phyloP scores from a whole-genome alignment of 2,329 filamentous ascomycete genomes.

The Hymenoscyphus repandus region DNA sequence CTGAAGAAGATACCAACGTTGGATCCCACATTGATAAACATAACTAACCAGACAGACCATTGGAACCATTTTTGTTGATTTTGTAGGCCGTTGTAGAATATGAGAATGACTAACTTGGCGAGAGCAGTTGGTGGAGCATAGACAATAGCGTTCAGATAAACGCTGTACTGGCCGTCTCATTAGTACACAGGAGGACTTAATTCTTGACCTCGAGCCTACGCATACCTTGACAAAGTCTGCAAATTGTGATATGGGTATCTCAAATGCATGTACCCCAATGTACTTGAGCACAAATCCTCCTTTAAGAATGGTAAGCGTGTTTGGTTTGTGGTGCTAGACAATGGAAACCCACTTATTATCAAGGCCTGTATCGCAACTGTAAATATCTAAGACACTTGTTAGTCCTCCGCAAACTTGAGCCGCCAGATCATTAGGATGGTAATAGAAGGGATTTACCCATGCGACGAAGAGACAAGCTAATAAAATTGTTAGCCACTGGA shows the following conservation, averaged over 20 bases:
- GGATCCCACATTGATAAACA: neutral
- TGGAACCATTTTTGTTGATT: neutral
- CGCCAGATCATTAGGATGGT: too few relatives aligned
- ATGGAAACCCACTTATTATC: constrained; percentile 1
- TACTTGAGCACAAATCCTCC: neutral
- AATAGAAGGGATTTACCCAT: neutral
- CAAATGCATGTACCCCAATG: neutral
- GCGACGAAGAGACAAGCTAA: constrained; percentile 1
- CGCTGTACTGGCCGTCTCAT: neutral
- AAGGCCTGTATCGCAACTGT: neutral
- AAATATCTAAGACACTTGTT: neutral
- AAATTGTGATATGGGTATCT: constrained; percentile 1
- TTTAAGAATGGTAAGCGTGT: neutral
- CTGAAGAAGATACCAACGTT: neutral
- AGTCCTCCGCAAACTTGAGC: too few relatives aligned
- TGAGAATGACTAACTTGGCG: constrained; percentile 1
- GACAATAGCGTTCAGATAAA: neutral
- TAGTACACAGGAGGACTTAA: neutral
- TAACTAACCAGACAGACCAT: neutral
- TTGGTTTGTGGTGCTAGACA: too few relatives aligned
- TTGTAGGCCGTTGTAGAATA: neutral
- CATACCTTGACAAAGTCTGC: neutral
- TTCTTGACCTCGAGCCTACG: neutral
- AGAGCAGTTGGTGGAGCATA: neutral
- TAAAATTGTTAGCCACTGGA: neutral